Percentiles rank a stretch among this genome's conserved stretches.
These are phyloP conservation scores for Rasamsonia emersonii DNA, from an alignment of 2,329 filamentous ascomycete genomes.

Conservation along the genomic window DNA sequence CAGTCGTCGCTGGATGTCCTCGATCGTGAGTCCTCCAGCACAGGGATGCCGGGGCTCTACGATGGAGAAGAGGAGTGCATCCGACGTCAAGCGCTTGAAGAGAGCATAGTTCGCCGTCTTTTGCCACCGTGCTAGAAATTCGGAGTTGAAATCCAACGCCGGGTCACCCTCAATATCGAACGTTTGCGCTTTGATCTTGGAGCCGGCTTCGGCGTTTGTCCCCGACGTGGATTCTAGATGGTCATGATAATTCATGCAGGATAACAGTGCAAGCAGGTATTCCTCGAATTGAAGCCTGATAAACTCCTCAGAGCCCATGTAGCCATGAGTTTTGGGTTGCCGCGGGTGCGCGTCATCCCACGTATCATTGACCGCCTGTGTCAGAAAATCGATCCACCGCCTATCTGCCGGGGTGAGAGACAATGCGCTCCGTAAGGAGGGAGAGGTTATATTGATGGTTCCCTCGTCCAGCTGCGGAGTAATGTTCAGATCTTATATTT, in stretches of 20 bases:
- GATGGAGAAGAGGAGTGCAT: slow-evolving; percentile 87
- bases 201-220: slow-evolving; percentile 31
- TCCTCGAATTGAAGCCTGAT: slow-evolving; percentile 96
- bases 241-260: slow-evolving; percentile 80
- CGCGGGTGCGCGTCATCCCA: slow-evolving; percentile 91
- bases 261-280: slow-evolving; percentile 81
- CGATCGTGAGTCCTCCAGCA: slow-evolving; percentile 83
- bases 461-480: slow-evolving; percentile 64
- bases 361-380: slow-evolving; percentile 86
- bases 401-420: slow-evolving; percentile 77
- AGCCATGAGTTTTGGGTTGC: slow-evolving; percentile 88
- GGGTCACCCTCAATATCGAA: slow-evolving; percentile 71
- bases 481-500: not conserved
- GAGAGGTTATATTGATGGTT: slow-evolving; percentile 72
- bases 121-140: slow-evolving; percentile 84
- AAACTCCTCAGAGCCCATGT: slow-evolving; percentile 92
- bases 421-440: slow-evolving; percentile 67
- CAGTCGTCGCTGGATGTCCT: slow-evolving; percentile 84
- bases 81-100: slow-evolving; percentile 65
- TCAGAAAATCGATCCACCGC: slow-evolving; percentile 93
- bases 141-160: slow-evolving; percentile 67
- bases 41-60: slow-evolving; percentile 89
- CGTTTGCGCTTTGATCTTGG: slow-evolving; percentile 45
- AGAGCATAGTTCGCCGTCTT: slow-evolving; percentile 85
- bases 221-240: slow-evolving; percentile 60